phyloP scores from a whole-genome alignment of 768 basidiomycete genomes.

The Tricholoma sp. region DNA sequence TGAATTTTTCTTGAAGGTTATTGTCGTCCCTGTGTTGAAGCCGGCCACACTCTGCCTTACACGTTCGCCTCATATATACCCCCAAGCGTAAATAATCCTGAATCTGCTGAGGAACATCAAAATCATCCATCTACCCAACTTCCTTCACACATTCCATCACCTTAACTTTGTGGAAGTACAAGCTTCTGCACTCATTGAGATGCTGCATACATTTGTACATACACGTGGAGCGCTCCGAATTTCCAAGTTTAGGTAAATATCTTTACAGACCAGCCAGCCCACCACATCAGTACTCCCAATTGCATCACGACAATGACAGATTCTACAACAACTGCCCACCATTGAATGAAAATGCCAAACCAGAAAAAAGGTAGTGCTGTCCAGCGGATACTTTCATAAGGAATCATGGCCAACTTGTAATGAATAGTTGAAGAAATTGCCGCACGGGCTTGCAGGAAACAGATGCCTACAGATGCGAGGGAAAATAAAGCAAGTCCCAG shows the following conservation, averaged over 20 bases:
- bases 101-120: not conserved
- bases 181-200: not conserved
- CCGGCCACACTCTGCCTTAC: conserved; percentile 31
- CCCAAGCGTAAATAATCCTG: not conserved
- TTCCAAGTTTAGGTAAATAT: conserved; percentile 31
- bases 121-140: not conserved
- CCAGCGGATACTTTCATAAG: conserved; percentile 59
- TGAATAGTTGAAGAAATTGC: conserved; percentile 51
- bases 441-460: conserved; percentile 51
- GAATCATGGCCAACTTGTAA: conserved; percentile 53
- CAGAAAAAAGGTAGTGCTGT: conserved; percentile 58
- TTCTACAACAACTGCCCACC: conserved; percentile 61
- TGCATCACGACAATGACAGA: conserved; percentile 51
- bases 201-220: conserved; percentile 1
- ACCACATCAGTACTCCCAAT: conserved; percentile 60
- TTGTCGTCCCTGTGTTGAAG: conserved; percentile 63
- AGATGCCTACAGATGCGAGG: conserved; percentile 40
- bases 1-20: conserved; percentile 39
- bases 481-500: conserved; percentile 51
- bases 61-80: conserved; percentile 5
- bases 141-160: not conserved
- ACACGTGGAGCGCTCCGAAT: not conserved
- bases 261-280: conserved; percentile 67
- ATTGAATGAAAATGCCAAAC: conserved; percentile 60
- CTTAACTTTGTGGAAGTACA: not conserved